phyloP scores from a whole-genome alignment of 805 yeast species.

The Zygoascus biomembranicola region DNA sequence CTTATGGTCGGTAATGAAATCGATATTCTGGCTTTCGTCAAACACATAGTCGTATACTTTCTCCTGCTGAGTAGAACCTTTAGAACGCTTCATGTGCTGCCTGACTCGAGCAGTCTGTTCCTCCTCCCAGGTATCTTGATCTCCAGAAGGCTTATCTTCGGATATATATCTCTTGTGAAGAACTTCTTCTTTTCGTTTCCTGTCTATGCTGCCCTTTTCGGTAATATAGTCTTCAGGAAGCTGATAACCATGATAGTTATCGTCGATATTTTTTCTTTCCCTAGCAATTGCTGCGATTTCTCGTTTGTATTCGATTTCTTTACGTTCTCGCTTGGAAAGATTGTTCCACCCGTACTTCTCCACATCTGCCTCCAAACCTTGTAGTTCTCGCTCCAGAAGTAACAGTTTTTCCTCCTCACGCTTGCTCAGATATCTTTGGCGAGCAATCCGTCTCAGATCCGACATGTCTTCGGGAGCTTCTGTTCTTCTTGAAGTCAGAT shows the following conservation, averaged over 20 bases:
- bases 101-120: conserved; percentile 35
- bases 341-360: conserved; percentile 46
- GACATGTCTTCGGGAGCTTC: conserved; percentile 5
- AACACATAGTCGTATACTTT: conserved; percentile 66
- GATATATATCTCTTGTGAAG: conserved; percentile 34
- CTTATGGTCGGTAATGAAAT: conserved; percentile 38
- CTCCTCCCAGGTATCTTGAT: conserved; percentile 41
- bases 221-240: conserved; percentile 53
- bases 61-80: conserved; percentile 33
- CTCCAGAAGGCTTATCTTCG: conserved; percentile 17
- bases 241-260: conserved; percentile 34
- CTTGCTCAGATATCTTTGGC: conserved; percentile 40
- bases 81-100: conserved; percentile 32
- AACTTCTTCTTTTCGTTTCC: conserved; percentile 44
- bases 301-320: conserved; percentile 45
- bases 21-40: conserved; percentile 54
- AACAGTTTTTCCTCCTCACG: conserved; percentile 42
- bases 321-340: conserved; percentile 39
- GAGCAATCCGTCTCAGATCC: conserved; percentile 38
- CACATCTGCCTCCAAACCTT: conserved; percentile 42
- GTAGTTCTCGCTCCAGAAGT: conserved; percentile 40
- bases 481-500: not conserved
- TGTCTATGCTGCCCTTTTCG: conserved; percentile 44
- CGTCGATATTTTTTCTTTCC: conserved; percentile 32
- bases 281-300: conserved; percentile 39